Conservation (phyloP, 2,329 filamentous ascomycete species). For the Zelopaecilomyces penicillatus region DNA sequence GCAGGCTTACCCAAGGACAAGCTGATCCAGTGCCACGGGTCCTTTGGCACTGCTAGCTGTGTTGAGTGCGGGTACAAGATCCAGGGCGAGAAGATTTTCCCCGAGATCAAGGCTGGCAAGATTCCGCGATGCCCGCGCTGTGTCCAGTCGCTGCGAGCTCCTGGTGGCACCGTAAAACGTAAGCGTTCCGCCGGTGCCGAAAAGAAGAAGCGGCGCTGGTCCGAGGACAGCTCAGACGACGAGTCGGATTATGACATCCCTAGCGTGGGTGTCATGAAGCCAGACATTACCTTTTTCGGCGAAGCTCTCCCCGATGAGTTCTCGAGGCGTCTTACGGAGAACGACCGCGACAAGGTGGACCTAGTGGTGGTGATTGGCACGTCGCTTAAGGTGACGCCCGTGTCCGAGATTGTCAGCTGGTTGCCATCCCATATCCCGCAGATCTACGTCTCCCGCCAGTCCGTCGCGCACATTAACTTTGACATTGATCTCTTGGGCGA, state of each 20-base stretch:
- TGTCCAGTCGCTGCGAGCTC: slow-evolving; percentile 39
- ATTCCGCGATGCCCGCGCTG: slow-evolving; percentile 76
- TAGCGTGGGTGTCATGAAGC: slow-evolving; percentile 78
- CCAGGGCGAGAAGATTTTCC: slow-evolving; percentile 68
- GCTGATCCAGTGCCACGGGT: slow-evolving; percentile 92
- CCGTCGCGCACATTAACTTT: slow-evolving; percentile 84
- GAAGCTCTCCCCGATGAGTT: slow-evolving; percentile 82
- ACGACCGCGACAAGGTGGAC: slow-evolving; percentile 74
- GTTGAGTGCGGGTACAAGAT: slow-evolving; percentile 71
- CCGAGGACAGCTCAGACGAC: slow-evolving; percentile 32
- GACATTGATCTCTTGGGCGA: slow-evolving; percentile 95
- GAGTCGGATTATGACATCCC: slow-evolving; percentile 48
- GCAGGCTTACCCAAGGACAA: slow-evolving; percentile 76
- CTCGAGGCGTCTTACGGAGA: slow-evolving; percentile 67
- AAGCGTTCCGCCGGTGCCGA: slow-evolving; percentile 32
- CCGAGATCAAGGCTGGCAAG: slow-evolving; percentile 64
- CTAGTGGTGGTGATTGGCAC: slow-evolving; percentile 95
- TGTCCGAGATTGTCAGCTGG: slow-evolving; percentile 81
- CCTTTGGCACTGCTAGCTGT: slow-evolving; percentile 87
- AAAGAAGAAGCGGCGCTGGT: slow-evolving; percentile 32
- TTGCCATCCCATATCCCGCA: slow-evolving; percentile 75
- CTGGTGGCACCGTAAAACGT: slow-evolving; percentile 22
- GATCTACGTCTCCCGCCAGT: slow-evolving; percentile 80
- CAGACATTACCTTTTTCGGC: slow-evolving; percentile 97
- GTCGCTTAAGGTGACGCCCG: slow-evolving; percentile 88